Evolutionary conservation across 1,284 basidiomycete species (phyloP), one percentile per base, ranked within the genome.

Genomic region (Trametes polyzona): DNA sequence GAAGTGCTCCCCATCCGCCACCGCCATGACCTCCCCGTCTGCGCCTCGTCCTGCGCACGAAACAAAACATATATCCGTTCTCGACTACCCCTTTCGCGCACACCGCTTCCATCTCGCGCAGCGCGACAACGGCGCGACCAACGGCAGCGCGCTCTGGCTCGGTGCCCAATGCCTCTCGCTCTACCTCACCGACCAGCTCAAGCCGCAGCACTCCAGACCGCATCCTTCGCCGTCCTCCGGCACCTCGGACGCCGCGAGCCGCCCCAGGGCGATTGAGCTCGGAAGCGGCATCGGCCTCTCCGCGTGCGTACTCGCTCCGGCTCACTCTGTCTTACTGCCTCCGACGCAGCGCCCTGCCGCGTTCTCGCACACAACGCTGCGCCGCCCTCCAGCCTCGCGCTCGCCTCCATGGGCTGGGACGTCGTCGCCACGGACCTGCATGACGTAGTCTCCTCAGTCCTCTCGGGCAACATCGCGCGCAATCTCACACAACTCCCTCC

Each of bases 101-200:
- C 64, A 69, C 51, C 57, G 65, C 27, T 83, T 90, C 64, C 60
- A 67, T 29, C 78, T 89, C 55, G 33, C 70, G 1, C 89, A 91
- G 73, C 75, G 71, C 56, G 76, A 84, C 71, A 78, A 87, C 66
- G 84, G 85, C 23, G 67, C 71, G 9, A 84, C 87, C 37, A 94
- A 92, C 61, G 94, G 93, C 17, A 93, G 92, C n/a, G 86, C 91
- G 1, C 83, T 96, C 53, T 96, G 94, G 94, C 84, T 94, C 53
- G 86, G 87, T 37, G 89, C 84, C 0, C 93, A 95, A 71, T 82
- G 88, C 64, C 80, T 94, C 33, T 80, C 88, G 8, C 69, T 79
- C 44, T 92, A 85, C 68, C 78, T 93, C n/a, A 72, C 77, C 17
- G 69, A 74, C 33, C 62, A 70, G 55, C 65, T 62, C 62, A 67